Conservation (phyloP, 805 yeast species). For the Saccharomyces eubayanus region DNA sequence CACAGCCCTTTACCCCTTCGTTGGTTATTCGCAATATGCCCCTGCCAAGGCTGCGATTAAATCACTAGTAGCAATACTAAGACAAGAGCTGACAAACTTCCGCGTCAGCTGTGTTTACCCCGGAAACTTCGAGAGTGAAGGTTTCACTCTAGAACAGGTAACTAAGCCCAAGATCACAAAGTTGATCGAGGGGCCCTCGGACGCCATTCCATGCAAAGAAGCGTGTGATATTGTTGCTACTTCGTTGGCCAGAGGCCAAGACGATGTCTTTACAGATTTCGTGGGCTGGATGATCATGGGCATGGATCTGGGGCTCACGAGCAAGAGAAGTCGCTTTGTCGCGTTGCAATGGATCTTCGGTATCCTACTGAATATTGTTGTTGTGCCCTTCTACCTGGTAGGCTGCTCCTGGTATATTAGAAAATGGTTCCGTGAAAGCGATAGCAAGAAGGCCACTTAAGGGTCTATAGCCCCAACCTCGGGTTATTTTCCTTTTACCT, state of each 20-base stretch:
- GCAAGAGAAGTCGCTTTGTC: slow-evolving; percentile 41
- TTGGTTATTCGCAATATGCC: slow-evolving; percentile 86
- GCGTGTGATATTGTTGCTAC: slow-evolving; percentile 57
- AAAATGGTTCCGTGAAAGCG: slow-evolving; percentile 32
- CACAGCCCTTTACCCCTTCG: slow-evolving; percentile 75
- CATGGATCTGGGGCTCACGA: slow-evolving; percentile 54
- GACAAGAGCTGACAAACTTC: slow-evolving; percentile 71
- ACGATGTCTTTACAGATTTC: slow-evolving; percentile 70
- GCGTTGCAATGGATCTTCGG: slow-evolving; percentile 43
- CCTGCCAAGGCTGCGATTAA: slow-evolving; percentile 81
- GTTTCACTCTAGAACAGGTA: slow-evolving; percentile 67
- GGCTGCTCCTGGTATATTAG: slow-evolving; percentile 45
- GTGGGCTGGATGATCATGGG: slow-evolving; percentile 76
- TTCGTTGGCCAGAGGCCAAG: slow-evolving; percentile 54
- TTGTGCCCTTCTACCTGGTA: slow-evolving; percentile 53
- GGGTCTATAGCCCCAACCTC: background rate
- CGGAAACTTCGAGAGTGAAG: slow-evolving; percentile 87
- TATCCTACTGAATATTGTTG: slow-evolving; percentile 38
- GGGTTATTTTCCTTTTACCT: background rate
- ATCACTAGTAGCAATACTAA: slow-evolving; percentile 62
- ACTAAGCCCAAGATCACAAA: slow-evolving; percentile 83
- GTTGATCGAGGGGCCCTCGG: slow-evolving; percentile 76
- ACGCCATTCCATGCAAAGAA: slow-evolving; percentile 54
- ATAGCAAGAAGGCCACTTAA: background rate
- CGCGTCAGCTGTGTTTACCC: slow-evolving; percentile 72